These are phyloP conservation scores for Aspergillus neotritici DNA, from an alignment of 2,329 filamentous ascomycete genomes.

Conservation along the genomic window DNA sequence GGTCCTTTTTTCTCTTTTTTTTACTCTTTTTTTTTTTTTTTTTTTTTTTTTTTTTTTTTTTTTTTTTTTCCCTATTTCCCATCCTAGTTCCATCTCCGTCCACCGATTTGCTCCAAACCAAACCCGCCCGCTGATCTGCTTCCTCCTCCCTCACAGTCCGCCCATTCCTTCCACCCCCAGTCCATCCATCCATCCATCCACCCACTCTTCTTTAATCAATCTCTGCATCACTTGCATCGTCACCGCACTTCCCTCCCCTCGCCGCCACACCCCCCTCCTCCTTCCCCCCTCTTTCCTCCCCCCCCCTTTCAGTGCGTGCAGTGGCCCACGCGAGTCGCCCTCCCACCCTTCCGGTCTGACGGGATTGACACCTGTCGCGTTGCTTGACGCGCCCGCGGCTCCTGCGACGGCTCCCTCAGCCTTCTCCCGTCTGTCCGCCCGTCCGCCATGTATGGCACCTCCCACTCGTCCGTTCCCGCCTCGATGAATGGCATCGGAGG, in stretches of 20 bases:
- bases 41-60: conserved; percentile 3
- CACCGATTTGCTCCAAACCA: conserved; percentile 25
- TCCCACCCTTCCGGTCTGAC: conserved; percentile 12
- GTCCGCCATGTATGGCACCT: conserved; percentile 44
- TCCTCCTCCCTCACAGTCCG: conserved; percentile 26
- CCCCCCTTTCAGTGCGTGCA: conserved; percentile 13
- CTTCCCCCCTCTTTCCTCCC: background rate
- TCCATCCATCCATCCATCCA: conserved; percentile 1
- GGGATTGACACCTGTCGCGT: conserved; percentile 21
- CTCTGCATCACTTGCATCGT: conserved; percentile 18
- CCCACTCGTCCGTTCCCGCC: conserved; percentile 51
- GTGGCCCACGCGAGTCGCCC: conserved; percentile 12
- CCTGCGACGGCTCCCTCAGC: conserved; percentile 25
- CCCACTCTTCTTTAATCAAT: conserved; percentile 19
- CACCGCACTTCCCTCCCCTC: conserved; percentile 1
- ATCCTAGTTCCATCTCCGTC: conserved; percentile 18
- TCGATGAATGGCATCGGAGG: conserved; percentile 60
- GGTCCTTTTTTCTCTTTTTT: conserved; percentile 1
- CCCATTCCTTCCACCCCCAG: conserved; percentile 23
- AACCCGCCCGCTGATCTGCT: conserved; percentile 26
- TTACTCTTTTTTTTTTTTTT: conserved; percentile 4
- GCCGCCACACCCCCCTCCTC: too few relatives aligned
- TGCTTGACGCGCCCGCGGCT: conserved; percentile 28
- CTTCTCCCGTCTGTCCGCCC: conserved; percentile 23
- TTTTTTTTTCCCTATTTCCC: conserved; percentile 19